Evolutionary conservation across 805 yeast species (phyloP).

Genomic region (Candida berthetii): DNA sequence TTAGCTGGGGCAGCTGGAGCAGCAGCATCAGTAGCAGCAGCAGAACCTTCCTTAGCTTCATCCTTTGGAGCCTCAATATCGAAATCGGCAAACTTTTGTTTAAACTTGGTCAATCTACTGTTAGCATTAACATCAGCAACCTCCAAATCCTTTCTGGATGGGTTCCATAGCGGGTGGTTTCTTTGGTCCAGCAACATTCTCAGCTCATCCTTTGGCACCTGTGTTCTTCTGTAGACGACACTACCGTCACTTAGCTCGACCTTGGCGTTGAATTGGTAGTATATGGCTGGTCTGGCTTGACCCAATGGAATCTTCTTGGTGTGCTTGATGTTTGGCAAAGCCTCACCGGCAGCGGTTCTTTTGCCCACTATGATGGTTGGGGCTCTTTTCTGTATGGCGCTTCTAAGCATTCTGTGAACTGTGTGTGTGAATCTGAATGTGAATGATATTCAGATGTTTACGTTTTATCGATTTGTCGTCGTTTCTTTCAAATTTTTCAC

Average conservation of each 20-base stretch:
- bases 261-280: conserved; percentile 79
- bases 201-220: conserved; percentile 81
- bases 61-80: conserved; percentile 28
- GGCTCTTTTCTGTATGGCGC: background rate
- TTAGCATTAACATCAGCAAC: conserved; percentile 77
- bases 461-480: too few relatives aligned
- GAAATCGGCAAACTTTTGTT: conserved; percentile 54
- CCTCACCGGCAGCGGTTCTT: background rate
- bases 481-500: too few relatives aligned
- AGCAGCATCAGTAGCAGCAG: conserved; percentile 1
- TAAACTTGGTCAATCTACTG: conserved; percentile 74
- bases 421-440: too few relatives aligned
- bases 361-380: background rate
- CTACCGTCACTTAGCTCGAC: conserved; percentile 96
- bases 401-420: background rate
- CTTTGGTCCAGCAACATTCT: conserved; percentile 87
- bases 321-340: background rate
- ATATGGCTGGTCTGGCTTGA: conserved; percentile 89
- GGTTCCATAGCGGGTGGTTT: conserved; percentile 85
- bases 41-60: conserved; percentile 3
- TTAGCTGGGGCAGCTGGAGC: background rate
- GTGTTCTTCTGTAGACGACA: conserved; percentile 75
- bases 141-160: conserved; percentile 69
- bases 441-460: too few relatives aligned
- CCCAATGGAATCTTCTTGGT: conserved; percentile 58